Percentiles rank a stretch among this genome's conserved stretches.
Evolutionary conservation across 2,329 filamentous ascomycete genomes (phyloP).

Genomic region (Camillea tinctor): DNA sequence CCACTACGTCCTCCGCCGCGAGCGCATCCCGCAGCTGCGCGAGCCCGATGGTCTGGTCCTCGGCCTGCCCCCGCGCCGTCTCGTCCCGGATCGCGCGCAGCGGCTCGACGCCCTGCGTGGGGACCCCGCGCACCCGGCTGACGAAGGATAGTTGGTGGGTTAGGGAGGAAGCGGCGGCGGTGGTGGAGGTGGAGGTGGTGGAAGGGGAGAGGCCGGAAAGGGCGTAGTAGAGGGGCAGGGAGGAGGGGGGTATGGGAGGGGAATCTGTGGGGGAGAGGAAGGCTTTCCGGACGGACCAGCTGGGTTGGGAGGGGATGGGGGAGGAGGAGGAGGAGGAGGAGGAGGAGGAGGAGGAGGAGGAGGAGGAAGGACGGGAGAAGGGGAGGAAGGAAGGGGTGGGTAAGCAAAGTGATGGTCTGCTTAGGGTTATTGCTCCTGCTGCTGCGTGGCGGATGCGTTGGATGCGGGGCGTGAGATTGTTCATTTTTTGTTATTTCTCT

Average conservation of each 20-base stretch:
- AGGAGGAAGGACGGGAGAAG: slow-evolving; percentile 28
- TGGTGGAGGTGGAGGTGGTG: slow-evolving; percentile 32
- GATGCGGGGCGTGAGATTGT: slow-evolving; percentile 1
- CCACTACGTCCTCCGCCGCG: slow-evolving; percentile 58
- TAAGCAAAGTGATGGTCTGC: no score
- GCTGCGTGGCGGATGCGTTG: background rate
- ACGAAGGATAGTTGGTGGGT: slow-evolving; percentile 87
- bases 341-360: slow-evolving; percentile 49
- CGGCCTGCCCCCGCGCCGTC: slow-evolving; percentile 53
- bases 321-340: slow-evolving; percentile 18
- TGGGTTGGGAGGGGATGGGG: slow-evolving; percentile 65
- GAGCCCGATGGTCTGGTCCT: slow-evolving; percentile 56
- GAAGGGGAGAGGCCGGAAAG: slow-evolving; percentile 21
- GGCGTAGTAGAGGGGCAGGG: slow-evolving; percentile 30
- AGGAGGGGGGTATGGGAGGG: no score
- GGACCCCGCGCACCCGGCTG: slow-evolving; percentile 75
- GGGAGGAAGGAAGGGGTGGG: background rate
- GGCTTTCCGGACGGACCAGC: slow-evolving; percentile 70
- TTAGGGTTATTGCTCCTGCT: background rate
- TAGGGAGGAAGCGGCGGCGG: slow-evolving; percentile 63
- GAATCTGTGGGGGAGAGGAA: no score
- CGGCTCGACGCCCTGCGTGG: slow-evolving; percentile 71
- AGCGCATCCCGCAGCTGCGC: slow-evolving; percentile 57
- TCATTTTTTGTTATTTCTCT: background rate
- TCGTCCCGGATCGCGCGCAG: slow-evolving; percentile 81